Percentiles rank a stretch among this genome's conserved stretches.
Evolutionary conservation across 345 rosid genomes (phyloP).

Genomic region (Sonneratia alba): DNA sequence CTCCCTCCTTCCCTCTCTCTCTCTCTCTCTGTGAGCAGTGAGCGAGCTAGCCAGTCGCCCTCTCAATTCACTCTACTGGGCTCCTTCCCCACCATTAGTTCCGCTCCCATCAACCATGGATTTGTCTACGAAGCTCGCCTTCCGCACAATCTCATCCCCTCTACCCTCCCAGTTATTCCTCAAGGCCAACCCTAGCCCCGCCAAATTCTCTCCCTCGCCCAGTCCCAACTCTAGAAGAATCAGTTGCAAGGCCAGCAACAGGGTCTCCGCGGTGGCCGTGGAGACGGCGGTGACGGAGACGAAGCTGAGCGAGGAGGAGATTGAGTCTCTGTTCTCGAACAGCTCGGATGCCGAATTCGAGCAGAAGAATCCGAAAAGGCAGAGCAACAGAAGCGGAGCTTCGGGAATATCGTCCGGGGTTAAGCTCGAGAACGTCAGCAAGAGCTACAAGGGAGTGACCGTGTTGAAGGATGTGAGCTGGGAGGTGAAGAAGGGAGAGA

Average conservation of each 20-base stretch:
- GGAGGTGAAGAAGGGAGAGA: constrained; percentile 92
- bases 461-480: constrained; percentile 72
- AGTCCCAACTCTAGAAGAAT: constrained; percentile 5
- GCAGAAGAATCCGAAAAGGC: constrained; percentile 27
- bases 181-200: constrained; percentile 1
- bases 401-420: constrained; percentile 82
- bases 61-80: not conserved
- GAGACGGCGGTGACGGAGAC: constrained; percentile 34
- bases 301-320: constrained; percentile 34
- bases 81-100: not conserved
- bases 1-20: constrained; percentile 6
- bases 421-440: constrained; percentile 71
- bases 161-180: constrained; percentile 14
- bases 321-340: constrained; percentile 61
- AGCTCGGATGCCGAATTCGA: constrained; percentile 23
- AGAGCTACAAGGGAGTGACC: constrained; percentile 73
- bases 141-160: constrained; percentile 26
- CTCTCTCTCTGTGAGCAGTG: not conserved
- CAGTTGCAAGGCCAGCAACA: constrained; percentile 6
- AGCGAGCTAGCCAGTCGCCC: not conserved
- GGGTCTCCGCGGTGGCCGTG: constrained; percentile 39
- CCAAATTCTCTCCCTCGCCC: constrained; percentile 15
- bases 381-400: constrained; percentile 34
- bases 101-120: constrained; percentile 31
- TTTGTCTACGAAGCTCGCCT: constrained; percentile 48